Evolutionary conservation across 2,329 filamentous ascomycete species (phyloP), one percentile per base, ranked within the genome.

Genomic region (Alternaria tenuissima): DNA sequence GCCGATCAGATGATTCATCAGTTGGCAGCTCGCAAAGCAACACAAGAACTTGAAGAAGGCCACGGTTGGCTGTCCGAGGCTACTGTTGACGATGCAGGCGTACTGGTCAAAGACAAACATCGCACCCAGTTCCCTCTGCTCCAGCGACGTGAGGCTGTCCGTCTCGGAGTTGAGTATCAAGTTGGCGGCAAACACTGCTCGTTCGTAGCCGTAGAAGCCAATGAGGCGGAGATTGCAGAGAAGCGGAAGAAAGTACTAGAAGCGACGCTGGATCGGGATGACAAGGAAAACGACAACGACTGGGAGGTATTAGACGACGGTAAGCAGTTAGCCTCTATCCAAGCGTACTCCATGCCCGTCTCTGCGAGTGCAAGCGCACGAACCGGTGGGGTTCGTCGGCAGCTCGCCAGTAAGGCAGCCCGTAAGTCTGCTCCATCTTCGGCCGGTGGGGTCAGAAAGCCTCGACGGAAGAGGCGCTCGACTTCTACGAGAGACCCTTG

Each of bases 1-100:
- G 16, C 44, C 7, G 57, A 60, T 16, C 39, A 56, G 12, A 56
- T 60, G 57, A 60, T 60, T 28, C 52, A 60, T 7, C 57, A 60
- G 32, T 26, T 60, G 7, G 57, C 57, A 6, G 57, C 52, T 5
- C 39, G 52, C 2, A 60, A 52, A 34, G 57, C 57, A 39, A 52
- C 24, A 6, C 39, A 60, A 26, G 52, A 60, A 26, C 57, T 60
- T n/a, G 57, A 60, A 41, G 57, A 60, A 16, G 57, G 52, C 8
- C 57, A 46, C 9, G 52, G 57, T 11, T 60, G 52, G 57, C 41
- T 60, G 2, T 56, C 52, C 2, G 39, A 47, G 3, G 46, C 57
- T 49, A 41, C 46, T 8, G 6, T 41, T 9, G 20, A 34, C 3
- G 24, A 56, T 44, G 43, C 39, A 1, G 39, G 26, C 18, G 39